phyloP scores from a whole-genome alignment of 2,329 filamentous ascomycete species.

The Ceratocystis alfenasii region DNA sequence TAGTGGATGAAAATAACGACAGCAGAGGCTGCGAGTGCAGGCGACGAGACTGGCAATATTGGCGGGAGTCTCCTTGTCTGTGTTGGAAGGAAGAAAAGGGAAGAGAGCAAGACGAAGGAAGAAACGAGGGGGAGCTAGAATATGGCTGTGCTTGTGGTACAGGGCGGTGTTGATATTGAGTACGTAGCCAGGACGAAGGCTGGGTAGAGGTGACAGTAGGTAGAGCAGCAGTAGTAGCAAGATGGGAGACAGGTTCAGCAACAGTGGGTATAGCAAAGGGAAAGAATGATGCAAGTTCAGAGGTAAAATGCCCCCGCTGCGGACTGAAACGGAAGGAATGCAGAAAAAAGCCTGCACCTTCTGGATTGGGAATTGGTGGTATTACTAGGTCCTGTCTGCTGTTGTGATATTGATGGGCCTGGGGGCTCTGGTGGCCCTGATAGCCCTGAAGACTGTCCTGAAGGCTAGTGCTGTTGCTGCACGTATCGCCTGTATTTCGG shows the following conservation, averaged over 20 bases:
- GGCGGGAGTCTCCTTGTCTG: not conserved
- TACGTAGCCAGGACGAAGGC: not conserved
- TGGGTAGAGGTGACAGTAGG: conserved; percentile 1
- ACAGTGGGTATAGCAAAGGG: not conserved
- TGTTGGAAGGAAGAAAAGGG: not conserved
- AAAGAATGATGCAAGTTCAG: not conserved
- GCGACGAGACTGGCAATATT: not conserved
- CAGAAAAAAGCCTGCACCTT: conserved; percentile 16
- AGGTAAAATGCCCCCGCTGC: conserved; percentile 7
- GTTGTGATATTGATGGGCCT: not conserved
- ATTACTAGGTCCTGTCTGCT: not conserved
- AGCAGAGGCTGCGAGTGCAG: conserved; percentile 1
- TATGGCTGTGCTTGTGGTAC: not conserved
- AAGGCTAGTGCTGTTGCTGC: not conserved
- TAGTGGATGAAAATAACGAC: conserved; percentile 1
- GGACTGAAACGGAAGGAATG: conserved; percentile 19
- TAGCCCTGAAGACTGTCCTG: not conserved
- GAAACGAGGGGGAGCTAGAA: conserved; percentile 10
- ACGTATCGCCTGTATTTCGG: not conserved
- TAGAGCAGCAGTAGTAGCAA: not conserved
- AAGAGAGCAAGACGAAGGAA: not conserved
- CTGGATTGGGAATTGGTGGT: conserved; percentile 4
- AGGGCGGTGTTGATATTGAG: not conserved
- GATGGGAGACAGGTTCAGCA: not conserved
- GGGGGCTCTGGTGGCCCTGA: not conserved